Evolutionary conservation across 2,329 filamentous ascomycete species (phyloP).

Genomic region (Metarhizium humberi): DNA sequence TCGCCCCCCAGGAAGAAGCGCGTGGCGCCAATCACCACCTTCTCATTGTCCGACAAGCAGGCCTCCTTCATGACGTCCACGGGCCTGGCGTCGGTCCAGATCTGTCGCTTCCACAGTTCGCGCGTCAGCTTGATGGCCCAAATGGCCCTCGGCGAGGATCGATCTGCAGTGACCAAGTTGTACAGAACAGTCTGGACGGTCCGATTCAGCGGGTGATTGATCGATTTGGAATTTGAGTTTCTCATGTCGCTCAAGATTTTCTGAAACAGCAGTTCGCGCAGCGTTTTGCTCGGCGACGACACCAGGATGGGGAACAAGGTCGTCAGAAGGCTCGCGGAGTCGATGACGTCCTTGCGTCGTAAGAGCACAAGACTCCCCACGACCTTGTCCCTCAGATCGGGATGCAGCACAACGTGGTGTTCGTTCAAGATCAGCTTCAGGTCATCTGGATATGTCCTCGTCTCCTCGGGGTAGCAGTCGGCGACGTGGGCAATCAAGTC

Average conservation of each 20-base stretch:
- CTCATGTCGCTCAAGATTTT: slow-evolving; percentile 90
- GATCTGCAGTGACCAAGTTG: slow-evolving; percentile 82
- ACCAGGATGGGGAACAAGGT: slow-evolving; percentile 92
- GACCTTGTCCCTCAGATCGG: slow-evolving; percentile 86
- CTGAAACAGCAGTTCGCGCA: slow-evolving; percentile 72
- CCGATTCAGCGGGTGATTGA: slow-evolving; percentile 86
- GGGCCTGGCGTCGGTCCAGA: slow-evolving; percentile 89
- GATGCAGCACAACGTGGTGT: slow-evolving; percentile 75
- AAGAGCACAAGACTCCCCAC: slow-evolving; percentile 83
- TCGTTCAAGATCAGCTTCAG: slow-evolving; percentile 70
- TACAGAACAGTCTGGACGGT: slow-evolving; percentile 90
- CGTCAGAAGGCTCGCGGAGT: slow-evolving; percentile 74
- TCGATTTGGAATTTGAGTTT: slow-evolving; percentile 75
- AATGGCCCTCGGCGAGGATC: slow-evolving; percentile 73
- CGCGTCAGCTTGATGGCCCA: slow-evolving; percentile 95
- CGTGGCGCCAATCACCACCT: slow-evolving; percentile 79
- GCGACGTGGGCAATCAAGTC: slow-evolving; percentile 91
- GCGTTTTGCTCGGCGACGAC: slow-evolving; percentile 81
- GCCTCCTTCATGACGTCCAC: slow-evolving; percentile 99
- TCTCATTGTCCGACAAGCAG: slow-evolving; percentile 79
- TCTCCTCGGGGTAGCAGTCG: slow-evolving; percentile 82
- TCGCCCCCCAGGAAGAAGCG: slow-evolving; percentile 95
- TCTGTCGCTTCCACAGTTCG: slow-evolving; percentile 91
- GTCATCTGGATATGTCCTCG: slow-evolving; percentile 67
- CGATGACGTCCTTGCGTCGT: slow-evolving; percentile 83